Base-by-base conservation (phyloP, 140 eudicot genomes). In the Flaveria floridana region DNA sequence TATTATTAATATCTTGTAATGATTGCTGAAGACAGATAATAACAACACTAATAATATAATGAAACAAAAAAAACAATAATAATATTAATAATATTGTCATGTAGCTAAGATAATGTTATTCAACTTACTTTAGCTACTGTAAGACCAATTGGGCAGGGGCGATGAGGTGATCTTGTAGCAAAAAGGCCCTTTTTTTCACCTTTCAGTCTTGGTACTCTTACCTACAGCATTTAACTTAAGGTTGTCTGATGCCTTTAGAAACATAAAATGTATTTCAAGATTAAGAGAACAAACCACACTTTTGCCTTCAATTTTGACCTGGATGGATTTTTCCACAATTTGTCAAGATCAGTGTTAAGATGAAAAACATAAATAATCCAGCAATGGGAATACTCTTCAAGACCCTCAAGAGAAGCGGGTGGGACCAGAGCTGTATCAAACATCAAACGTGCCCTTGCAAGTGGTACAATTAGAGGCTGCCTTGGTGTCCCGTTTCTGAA, bases 131-230 rank as follows among this genome's bases (percentile, higher is more conserved):
- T 94, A 70, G 99, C 99, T 15, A 90, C 96, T 2, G 99, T 94
- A 23, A 94, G 92, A 53, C 99, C 99, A 84, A 94, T 90, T 23
- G 99, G 97, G 82, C 94, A 88, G 3, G 91, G 97, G 59, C 99
- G 99, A 82, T 94, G 99, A 6, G 99, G 99, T 69, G 99, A 84
- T 87, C 99, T 85, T 68, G 99, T 94, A 72, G 99, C 96, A 90
- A 88, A 90, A 8, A 94, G 86, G 48, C 99, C 99, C 88, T 70
- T 88, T 81, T 83, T 94, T 77, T 73, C 97, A 80, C 99, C 99
- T 80, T 88, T 82, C 76, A 94, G 68, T 52, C 94, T 86, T 56
- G 99, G 99, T 65, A 90, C 97, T 79, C 99, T 88, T 30, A 90
- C 99, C 98, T 93, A 65, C 72, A 42, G 68, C 23, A 57, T 66